phyloP scores from a whole-genome alignment of 345 rosid species.

The Theobroma cacao region DNA sequence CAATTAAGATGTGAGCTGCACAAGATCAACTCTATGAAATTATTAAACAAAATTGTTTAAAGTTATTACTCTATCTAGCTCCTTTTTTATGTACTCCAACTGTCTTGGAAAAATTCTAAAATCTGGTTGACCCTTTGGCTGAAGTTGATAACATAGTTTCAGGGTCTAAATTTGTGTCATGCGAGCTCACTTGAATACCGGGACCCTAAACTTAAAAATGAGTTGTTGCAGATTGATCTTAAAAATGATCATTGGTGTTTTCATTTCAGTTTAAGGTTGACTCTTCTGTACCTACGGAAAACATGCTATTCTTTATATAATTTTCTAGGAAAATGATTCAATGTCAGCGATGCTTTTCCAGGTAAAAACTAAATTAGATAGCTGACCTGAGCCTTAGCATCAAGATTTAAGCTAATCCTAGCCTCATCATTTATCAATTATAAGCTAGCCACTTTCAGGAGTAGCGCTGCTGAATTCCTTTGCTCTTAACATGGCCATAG shows the following conservation, averaged over 20 bases:
- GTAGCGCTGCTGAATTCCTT: background rate
- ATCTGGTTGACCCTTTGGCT: background rate
- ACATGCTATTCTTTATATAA: background rate
- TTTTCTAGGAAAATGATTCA: background rate
- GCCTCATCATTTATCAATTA: background rate
- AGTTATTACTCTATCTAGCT: background rate
- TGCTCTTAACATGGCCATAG: background rate
- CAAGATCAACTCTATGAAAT: background rate
- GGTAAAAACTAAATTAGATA: background rate
- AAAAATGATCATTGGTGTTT: background rate
- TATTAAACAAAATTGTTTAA: background rate
- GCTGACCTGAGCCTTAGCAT: background rate
- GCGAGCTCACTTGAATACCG: background rate
- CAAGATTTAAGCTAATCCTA: background rate
- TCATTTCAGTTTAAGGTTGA: constrained; percentile 1
- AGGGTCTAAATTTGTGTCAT: background rate
- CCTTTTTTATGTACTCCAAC: background rate
- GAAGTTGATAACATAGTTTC: background rate
- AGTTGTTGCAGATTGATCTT: background rate
- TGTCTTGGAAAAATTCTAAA: background rate
- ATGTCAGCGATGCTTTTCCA: background rate
- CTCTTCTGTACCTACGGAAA: background rate
- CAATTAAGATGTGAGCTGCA: background rate
- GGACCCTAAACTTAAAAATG: background rate
- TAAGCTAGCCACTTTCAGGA: background rate